These are phyloP conservation scores for Trichoderma reesei DNA, from an alignment of 495 filamentous ascomycete genomes.

Conservation along the genomic window DNA sequence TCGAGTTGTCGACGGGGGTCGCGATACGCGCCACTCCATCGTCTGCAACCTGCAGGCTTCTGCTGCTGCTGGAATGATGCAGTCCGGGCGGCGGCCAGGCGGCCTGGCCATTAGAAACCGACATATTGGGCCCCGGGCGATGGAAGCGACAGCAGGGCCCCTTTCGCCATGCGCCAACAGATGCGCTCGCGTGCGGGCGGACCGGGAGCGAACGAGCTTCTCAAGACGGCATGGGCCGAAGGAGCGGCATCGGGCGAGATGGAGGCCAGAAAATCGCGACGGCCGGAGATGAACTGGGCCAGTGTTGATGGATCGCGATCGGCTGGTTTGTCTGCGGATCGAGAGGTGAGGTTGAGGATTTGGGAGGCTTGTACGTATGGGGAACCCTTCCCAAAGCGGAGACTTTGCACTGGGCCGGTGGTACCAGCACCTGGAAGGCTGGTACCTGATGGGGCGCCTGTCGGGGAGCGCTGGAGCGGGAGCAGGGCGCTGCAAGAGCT, in stretches of 20 bases:
- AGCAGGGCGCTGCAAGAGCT: slow-evolving; percentile 8
- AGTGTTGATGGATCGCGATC: slow-evolving; percentile 30
- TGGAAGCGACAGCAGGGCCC: slow-evolving; percentile 25
- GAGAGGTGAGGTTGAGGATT: slow-evolving; percentile 39
- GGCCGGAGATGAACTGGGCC: slow-evolving; percentile 27
- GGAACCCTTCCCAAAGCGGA: slow-evolving; percentile 10
- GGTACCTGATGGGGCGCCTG: slow-evolving; percentile 2
- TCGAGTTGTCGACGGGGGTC: slow-evolving; percentile 29
- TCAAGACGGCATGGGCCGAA: slow-evolving; percentile 31
- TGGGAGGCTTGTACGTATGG: slow-evolving; percentile 14
- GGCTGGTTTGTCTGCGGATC: slow-evolving; percentile 30
- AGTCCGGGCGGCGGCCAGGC: slow-evolving; percentile 33
- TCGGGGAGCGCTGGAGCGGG: background rate
- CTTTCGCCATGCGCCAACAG: slow-evolving; percentile 38
- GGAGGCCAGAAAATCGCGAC: slow-evolving; percentile 19
- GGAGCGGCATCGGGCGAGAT: slow-evolving; percentile 35
- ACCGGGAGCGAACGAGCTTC: slow-evolving; percentile 26
- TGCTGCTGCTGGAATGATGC: slow-evolving; percentile 24
- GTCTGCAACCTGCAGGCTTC: slow-evolving; percentile 24
- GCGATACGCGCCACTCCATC: slow-evolving; percentile 29
- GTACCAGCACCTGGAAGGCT: background rate
- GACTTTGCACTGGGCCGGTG: slow-evolving; percentile 10
- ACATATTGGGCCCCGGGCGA: slow-evolving; percentile 30
- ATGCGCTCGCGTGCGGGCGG: slow-evolving; percentile 35
- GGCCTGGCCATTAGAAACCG: slow-evolving; percentile 41